Percentiles rank a stretch among this genome's conserved stretches.
Evolutionary conservation across 305 asterid genomes (phyloP).

Genomic region (Solanum hybrid): DNA sequence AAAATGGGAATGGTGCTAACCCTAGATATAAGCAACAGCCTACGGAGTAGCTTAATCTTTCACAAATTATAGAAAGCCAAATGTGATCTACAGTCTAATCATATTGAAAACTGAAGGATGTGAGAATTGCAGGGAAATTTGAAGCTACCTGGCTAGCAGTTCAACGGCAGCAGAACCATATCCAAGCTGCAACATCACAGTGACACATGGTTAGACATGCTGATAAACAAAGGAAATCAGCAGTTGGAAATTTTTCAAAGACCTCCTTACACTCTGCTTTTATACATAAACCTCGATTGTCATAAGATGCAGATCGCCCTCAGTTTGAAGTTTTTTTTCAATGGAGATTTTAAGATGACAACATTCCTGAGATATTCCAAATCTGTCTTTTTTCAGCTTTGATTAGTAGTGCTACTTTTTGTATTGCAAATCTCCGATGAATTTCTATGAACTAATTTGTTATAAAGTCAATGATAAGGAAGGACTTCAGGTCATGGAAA

Average conservation of each 20-base stretch:
- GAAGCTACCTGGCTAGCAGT: slow-evolving; percentile 55
- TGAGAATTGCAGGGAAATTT: neutral
- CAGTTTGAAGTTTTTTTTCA: neutral
- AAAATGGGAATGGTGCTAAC: neutral
- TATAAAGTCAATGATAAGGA: neutral
- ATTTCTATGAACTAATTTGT: neutral
- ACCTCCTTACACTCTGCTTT: neutral
- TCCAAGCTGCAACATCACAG: slow-evolving; percentile 58
- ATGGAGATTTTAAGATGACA: neutral
- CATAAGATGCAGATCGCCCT: neutral
- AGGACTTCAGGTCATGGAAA: neutral
- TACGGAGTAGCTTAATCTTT: neutral
- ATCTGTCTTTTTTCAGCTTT: neutral
- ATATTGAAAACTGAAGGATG: neutral
- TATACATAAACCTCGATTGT: neutral
- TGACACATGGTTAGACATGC: neutral
- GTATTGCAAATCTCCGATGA: neutral
- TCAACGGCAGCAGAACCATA: slow-evolving; percentile 76
- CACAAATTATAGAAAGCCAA: neutral
- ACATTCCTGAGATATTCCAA: neutral
- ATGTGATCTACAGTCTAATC: neutral
- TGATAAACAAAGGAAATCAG: neutral
- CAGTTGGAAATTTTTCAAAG: neutral
- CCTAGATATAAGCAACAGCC: neutral
- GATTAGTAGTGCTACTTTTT: neutral